Base-by-base conservation (phyloP, 148 eudicot species). In the Agrostemma githago region DNA sequence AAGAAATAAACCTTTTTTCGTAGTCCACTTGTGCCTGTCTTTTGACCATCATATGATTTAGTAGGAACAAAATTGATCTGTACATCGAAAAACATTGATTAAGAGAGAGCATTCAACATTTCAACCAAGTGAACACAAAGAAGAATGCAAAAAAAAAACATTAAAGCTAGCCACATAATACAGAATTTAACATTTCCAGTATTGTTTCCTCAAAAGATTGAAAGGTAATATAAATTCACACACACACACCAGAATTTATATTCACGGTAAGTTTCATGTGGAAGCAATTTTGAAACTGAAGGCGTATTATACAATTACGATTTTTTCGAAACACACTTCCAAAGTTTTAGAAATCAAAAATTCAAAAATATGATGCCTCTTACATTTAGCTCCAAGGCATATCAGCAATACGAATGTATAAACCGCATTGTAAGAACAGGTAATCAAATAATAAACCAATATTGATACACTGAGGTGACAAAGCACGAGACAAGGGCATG, bases 11-110 rank as follows among this genome's bases (percentile, higher is more conserved):
- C 98, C 97, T 92, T 94, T 83, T 94, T 94, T 54, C 98, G 85
- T 41, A 94, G 92, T 41, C 97, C 98, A 70, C 97, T 94, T 0
- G 98, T 94, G 46, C 98, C 98, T 2, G 98, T 94, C 83, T 94
- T 94, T 76, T 94, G 98, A 38, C 97, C 98, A 82, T 91, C 97
- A 61, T 91, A 87, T 21, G 95, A 86, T 79, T 80, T 78, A 0
- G 95, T 91, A 17, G 98, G 91, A 71, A 91, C 87, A 3, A 86
- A 82, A 68, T 73, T 86, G 65, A 91, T 82, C 97, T 93, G 83
- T 3, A 5, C 6, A 38, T 39, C 17, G 11, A 34, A 59, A 76
- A 17, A 39, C 68, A 59, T 40, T 5, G 17, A 17, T 17, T 17
- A 73, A 66, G 48, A 67, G 41, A 68, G 21, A 60, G 40, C 6